These are phyloP conservation scores for Suillus plorans DNA, from an alignment of 768 basidiomycete species.

Conservation along the genomic window DNA sequence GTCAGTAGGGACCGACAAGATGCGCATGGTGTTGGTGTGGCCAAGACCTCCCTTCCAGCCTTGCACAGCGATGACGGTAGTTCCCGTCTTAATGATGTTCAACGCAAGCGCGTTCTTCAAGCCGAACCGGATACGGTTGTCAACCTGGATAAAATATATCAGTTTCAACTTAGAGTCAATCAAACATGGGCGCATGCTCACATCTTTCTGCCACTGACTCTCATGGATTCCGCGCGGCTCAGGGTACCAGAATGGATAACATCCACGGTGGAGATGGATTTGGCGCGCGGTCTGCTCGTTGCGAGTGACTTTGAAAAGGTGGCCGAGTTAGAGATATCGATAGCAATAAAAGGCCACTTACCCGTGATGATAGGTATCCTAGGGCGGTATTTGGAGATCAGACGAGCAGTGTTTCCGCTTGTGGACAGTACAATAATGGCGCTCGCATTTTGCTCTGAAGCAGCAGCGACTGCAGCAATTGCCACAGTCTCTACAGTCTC, in stretches of 20 bases:
- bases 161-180: slow-evolving; percentile 8
- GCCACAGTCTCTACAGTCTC: slow-evolving; percentile 95
- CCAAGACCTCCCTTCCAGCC: slow-evolving; percentile 99
- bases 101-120: slow-evolving; percentile 79
- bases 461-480: slow-evolving; percentile 93
- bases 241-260: slow-evolving; percentile 96
- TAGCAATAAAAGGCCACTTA: slow-evolving; percentile 34
- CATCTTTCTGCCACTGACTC: slow-evolving; percentile 97
- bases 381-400: slow-evolving; percentile 96
- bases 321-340: slow-evolving; percentile 5
- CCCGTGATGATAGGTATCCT: slow-evolving; percentile 92
- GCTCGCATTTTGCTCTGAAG: slow-evolving; percentile 90
- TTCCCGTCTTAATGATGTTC: slow-evolving; percentile 85
- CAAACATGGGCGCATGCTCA: slow-evolving; percentile 37
- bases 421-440: slow-evolving; percentile 97
- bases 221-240: slow-evolving; percentile 88
- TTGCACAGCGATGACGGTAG: slow-evolving; percentile 92
- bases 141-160: slow-evolving; percentile 50
- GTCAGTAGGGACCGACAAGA: slow-evolving; percentile 83
- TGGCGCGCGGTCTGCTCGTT: slow-evolving; percentile 95
- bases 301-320: slow-evolving; percentile 70
- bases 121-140: slow-evolving; percentile 88
- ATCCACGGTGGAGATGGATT: slow-evolving; percentile 94
- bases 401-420: slow-evolving; percentile 92
- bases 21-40: slow-evolving; percentile 89